Evolutionary conservation across 2,329 filamentous ascomycete species (phyloP).

Genomic region (Alternaria burnsii): DNA sequence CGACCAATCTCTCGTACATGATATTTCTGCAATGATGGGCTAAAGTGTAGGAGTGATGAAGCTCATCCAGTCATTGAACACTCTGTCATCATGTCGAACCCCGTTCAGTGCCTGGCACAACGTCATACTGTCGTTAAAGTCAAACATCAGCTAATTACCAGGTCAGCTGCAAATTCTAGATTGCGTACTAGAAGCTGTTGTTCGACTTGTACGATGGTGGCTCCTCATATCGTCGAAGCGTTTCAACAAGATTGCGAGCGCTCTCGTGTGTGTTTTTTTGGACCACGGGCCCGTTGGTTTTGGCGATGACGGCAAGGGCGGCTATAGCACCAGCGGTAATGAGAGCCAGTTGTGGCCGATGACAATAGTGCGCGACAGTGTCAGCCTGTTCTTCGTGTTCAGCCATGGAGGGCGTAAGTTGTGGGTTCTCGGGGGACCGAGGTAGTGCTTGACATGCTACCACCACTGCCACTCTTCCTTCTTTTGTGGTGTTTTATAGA

Average conservation of each 20-base stretch:
- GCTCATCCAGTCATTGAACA: background rate
- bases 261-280: background rate
- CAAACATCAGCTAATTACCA: background rate
- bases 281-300: background rate
- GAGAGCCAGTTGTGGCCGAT: background rate
- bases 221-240: background rate
- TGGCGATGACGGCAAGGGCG: background rate
- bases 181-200: background rate
- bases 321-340: background rate
- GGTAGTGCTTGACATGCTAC: conserved; percentile 29
- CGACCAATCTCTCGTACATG: background rate
- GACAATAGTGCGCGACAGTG: background rate
- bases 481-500: conserved; percentile 32
- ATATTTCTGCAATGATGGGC: background rate
- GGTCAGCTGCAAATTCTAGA: background rate
- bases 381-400: background rate
- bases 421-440: background rate
- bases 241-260: background rate
- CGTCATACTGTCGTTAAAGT: background rate
- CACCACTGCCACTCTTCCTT: conserved; percentile 39
- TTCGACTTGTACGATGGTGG: background rate
- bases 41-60: background rate
- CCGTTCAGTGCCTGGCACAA: background rate
- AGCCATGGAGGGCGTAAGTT: background rate
- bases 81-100: background rate